phyloP scores from a whole-genome alignment of 2,329 filamentous ascomycete genomes.

The Ambrosiella cleistominuta region DNA sequence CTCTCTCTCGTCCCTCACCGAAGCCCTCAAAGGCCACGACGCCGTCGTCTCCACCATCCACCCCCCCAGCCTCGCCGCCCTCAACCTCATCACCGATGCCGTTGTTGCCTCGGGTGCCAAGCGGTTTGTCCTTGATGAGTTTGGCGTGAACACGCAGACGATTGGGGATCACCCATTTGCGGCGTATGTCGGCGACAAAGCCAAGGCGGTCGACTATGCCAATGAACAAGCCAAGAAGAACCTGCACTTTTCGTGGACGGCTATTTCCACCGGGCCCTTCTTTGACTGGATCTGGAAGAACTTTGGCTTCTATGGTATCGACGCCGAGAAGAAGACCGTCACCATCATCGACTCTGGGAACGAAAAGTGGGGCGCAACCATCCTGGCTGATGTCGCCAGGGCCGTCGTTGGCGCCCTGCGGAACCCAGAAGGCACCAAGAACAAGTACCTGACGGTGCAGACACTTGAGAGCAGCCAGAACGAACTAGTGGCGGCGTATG shows the following conservation, averaged over 20 bases:
- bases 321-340: conserved; percentile 24
- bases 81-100: conserved; percentile 35
- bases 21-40: conserved; percentile 37
- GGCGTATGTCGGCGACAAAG: conserved; percentile 32
- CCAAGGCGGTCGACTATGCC: conserved; percentile 24
- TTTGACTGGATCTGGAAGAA: conserved; percentile 30
- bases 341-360: conserved; percentile 34
- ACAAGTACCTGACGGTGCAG: conserved; percentile 30
- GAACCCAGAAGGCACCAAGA: conserved; percentile 35
- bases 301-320: conserved; percentile 22
- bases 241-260: conserved; percentile 31
- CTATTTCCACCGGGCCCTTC: conserved; percentile 26
- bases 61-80: conserved; percentile 23
- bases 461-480: conserved; percentile 29
- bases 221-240: conserved; percentile 22
- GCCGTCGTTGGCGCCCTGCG: conserved; percentile 31
- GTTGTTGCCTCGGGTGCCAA: conserved; percentile 41
- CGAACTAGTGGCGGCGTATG: conserved; percentile 26
- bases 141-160: conserved; percentile 20
- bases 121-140: conserved; percentile 45
- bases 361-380: conserved; percentile 28
- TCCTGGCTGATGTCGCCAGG: conserved; percentile 27
- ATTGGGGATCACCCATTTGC: conserved; percentile 20
- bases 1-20: conserved; percentile 29
- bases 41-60: conserved; percentile 28